Evolutionary conservation across 1,284 basidiomycete species (phyloP).

Genomic region (Mycena sp.): DNA sequence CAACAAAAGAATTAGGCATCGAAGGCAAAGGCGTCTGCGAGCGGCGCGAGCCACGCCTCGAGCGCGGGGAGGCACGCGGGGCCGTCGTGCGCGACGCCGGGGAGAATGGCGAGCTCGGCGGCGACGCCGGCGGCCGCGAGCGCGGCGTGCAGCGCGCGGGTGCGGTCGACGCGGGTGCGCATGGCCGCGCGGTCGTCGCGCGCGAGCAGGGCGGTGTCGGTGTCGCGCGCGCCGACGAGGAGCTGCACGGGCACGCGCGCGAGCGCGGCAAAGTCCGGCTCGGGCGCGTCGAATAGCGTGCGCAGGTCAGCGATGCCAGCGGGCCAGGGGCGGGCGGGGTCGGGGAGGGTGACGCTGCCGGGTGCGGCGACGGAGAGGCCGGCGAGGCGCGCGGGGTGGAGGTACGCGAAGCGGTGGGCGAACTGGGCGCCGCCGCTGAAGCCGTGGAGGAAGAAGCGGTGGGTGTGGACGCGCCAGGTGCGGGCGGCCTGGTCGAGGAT

Average conservation of each 20-base stretch:
- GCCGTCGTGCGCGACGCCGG: slow-evolving; percentile 12
- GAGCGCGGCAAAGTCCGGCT: slow-evolving; percentile 21
- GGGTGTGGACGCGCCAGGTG: slow-evolving; percentile 31
- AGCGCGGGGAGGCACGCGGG: not conserved
- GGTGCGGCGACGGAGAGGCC: slow-evolving; percentile 38
- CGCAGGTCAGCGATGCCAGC: slow-evolving; percentile 22
- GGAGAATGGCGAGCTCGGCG: not conserved
- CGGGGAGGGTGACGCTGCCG: slow-evolving; percentile 35
- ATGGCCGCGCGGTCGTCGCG: slow-evolving; percentile 29
- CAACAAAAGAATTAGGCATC: too few relatives aligned
- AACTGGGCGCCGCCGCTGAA: slow-evolving; percentile 41
- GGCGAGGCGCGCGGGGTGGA: slow-evolving; percentile 32
- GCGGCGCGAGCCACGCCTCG: slow-evolving; percentile 7
- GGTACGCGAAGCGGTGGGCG: slow-evolving; percentile 37
- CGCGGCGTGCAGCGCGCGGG: slow-evolving; percentile 17
- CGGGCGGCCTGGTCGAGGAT: slow-evolving; percentile 36
- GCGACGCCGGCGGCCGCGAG: not conserved
- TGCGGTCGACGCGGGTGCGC: slow-evolving; percentile 26
- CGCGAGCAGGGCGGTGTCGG: slow-evolving; percentile 20
- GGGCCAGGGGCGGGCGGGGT: slow-evolving; percentile 31
- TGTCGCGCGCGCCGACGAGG: slow-evolving; percentile 36
- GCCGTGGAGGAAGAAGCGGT: slow-evolving; percentile 35
- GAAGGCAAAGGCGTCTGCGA: too few relatives aligned
- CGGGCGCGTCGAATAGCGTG: slow-evolving; percentile 2
- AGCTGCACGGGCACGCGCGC: slow-evolving; percentile 31